Evolutionary conservation across 352 stramenopile genomes (phyloP).

Genomic region (Globisporangium viniferum): DNA sequence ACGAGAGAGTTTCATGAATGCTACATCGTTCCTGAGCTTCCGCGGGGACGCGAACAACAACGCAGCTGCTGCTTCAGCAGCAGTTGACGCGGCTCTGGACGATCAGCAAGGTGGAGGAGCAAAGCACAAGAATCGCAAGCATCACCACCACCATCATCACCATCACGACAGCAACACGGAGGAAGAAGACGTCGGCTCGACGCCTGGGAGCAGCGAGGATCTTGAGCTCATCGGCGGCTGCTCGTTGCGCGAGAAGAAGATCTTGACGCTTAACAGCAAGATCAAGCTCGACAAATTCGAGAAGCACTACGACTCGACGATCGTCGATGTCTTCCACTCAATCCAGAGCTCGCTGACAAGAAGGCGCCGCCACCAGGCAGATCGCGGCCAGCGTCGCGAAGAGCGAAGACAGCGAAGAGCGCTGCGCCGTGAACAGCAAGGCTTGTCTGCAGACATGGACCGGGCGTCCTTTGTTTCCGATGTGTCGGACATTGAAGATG

Average conservation of each 20-base stretch:
- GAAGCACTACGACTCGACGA: conserved; percentile 62
- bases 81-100: not conserved
- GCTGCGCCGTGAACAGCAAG: not conserved
- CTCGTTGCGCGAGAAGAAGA: conserved; percentile 53
- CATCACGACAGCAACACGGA: conserved; percentile 14
- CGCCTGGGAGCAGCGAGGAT: not conserved
- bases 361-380: conserved; percentile 8
- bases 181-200: not conserved
- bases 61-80: not conserved
- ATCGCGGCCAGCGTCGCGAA: conserved; percentile 1
- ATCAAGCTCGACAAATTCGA: conserved; percentile 52
- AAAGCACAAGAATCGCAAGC: not conserved
- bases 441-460: not conserved
- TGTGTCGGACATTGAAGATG: not conserved
- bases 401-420: not conserved
- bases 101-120: not conserved
- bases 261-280: conserved; percentile 47
- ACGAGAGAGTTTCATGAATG: conserved; percentile 31
- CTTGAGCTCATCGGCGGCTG: conserved; percentile 18
- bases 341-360: conserved; percentile 35
- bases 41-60: not conserved
- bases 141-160: not conserved
- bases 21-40: conserved; percentile 19
- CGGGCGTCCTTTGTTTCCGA: not conserved
- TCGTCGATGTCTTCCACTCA: conserved; percentile 52